phyloP scores from a whole-genome alignment of 208 protist genomes.

The Crithidia mellificae region DNA sequence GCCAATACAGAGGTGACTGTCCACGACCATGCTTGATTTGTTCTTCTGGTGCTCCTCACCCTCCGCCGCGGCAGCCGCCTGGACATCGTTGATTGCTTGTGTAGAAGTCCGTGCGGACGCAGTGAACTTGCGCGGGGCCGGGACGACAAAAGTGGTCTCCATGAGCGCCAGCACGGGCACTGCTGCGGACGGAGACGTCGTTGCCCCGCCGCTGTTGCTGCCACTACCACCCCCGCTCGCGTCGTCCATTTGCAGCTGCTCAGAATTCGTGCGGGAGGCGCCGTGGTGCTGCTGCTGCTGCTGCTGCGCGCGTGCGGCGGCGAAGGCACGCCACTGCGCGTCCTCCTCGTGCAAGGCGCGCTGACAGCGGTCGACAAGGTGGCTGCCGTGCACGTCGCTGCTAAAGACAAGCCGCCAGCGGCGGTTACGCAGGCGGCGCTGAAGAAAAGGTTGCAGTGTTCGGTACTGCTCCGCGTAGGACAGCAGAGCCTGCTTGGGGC shows the following conservation, averaged over 20 bases:
- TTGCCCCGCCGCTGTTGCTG: not conserved
- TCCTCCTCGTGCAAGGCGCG: constrained; percentile 22
- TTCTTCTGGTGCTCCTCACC: not conserved
- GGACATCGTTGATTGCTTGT: not conserved
- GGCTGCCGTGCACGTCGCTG: constrained; percentile 26
- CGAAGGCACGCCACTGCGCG: constrained; percentile 10
- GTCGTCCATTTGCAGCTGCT: not conserved
- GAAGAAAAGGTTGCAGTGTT: constrained; percentile 17
- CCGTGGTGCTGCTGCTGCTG: constrained; percentile 6
- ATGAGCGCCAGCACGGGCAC: constrained; percentile 12
- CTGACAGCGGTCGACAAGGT: constrained; percentile 15
- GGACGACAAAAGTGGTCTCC: constrained; percentile 8
- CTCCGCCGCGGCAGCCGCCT: not conserved
- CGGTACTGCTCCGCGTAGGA: constrained; percentile 29
- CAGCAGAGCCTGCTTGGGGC: constrained; percentile 18
- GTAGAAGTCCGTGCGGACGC: not conserved
- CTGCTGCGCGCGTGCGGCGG: not conserved
- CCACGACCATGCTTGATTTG: not conserved
- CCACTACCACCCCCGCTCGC: not conserved
- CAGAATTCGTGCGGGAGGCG: not conserved
- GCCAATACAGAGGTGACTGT: constrained; percentile 20
- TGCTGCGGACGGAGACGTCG: not conserved
- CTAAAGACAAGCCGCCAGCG: constrained; percentile 31
- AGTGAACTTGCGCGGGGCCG: not conserved
- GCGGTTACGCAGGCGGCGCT: constrained; percentile 2